These are phyloP conservation scores for Albatrellus ellisii DNA, from an alignment of 768 basidiomycete species.

Conservation along the genomic window DNA sequence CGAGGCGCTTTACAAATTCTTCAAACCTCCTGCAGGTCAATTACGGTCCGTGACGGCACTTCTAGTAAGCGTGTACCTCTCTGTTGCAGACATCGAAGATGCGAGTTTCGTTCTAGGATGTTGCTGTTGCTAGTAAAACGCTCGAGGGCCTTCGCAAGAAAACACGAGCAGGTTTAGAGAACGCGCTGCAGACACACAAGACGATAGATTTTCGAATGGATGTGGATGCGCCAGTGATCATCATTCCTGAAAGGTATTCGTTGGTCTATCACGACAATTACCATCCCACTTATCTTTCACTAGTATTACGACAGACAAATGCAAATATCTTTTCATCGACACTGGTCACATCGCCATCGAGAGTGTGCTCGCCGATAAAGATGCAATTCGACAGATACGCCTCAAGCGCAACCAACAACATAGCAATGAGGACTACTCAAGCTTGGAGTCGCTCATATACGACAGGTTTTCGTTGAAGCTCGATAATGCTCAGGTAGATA, in stretches of 20 bases:
- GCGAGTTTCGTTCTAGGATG: conserved; percentile 39
- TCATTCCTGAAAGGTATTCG: conserved; percentile 82
- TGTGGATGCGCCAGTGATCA: conserved; percentile 92
- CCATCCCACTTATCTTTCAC: conserved; percentile 5
- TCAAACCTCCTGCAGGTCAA: conserved; percentile 89
- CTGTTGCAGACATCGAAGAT: not conserved
- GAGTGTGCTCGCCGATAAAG: conserved; percentile 81
- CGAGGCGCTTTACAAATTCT: conserved; percentile 83
- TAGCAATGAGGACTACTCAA: conserved; percentile 73
- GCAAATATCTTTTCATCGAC: conserved; percentile 85
- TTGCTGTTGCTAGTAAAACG: conserved; percentile 85
- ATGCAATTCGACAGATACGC: conserved; percentile 61
- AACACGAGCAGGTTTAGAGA: conserved; percentile 87
- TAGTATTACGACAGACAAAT: conserved; percentile 63
- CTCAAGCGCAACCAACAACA: conserved; percentile 78
- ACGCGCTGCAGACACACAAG: conserved; percentile 87
- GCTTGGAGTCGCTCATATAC: conserved; percentile 89
- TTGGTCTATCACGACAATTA: not conserved
- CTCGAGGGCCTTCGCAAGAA: conserved; percentile 89
- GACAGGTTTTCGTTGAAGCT: conserved; percentile 78
- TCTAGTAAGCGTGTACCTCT: conserved; percentile 40
- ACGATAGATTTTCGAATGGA: conserved; percentile 95
- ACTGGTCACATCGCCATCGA: conserved; percentile 94
- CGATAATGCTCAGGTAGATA: conserved; percentile 74
- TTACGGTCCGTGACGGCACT: conserved; percentile 92